Evolutionary conservation across 2,329 filamentous ascomycete genomes (phyloP).

Genomic region (Karstenula rhodostoma): DNA sequence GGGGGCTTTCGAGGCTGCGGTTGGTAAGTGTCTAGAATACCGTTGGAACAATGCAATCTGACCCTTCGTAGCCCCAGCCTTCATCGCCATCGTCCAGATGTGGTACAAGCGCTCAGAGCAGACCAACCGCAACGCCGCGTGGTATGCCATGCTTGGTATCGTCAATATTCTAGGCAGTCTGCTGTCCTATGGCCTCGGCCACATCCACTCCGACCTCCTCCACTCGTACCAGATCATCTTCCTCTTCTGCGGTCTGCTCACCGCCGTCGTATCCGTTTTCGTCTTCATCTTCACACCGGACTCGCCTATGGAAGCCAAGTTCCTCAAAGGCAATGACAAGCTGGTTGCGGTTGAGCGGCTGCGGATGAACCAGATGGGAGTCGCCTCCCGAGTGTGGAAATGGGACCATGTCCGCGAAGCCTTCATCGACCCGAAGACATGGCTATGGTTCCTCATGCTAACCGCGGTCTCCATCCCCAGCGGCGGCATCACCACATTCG

Average conservation of each 20-base stretch:
- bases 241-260: constrained; percentile 53
- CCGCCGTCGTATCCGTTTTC: constrained; percentile 59
- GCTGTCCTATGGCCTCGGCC: constrained; percentile 66
- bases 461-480: constrained; percentile 55
- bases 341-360: constrained; percentile 65
- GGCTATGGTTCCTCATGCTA: constrained; percentile 60
- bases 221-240: constrained; percentile 49
- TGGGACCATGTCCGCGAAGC: constrained; percentile 65
- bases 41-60: constrained; percentile 1
- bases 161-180: constrained; percentile 65
- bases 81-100: constrained; percentile 64
- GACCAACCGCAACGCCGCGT: constrained; percentile 63
- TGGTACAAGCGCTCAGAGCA: constrained; percentile 70
- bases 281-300: constrained; percentile 68
- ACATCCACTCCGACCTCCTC: constrained; percentile 59
- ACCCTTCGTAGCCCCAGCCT: constrained; percentile 36
- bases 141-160: constrained; percentile 69
- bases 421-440: constrained; percentile 66
- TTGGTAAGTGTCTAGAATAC: constrained; percentile 34
- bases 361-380: constrained; percentile 53
- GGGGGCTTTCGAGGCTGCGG: constrained; percentile 72
- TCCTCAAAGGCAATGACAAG: constrained; percentile 64
- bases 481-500: constrained; percentile 67
- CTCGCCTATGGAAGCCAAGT: constrained; percentile 67
- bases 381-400: constrained; percentile 57